A percentile compares a stretch with the other conserved stretches of the same genome.
These are phyloP conservation scores for Talaromyces sp. DNA, from an alignment of 2,329 filamentous ascomycete genomes.

Conservation along the genomic window DNA sequence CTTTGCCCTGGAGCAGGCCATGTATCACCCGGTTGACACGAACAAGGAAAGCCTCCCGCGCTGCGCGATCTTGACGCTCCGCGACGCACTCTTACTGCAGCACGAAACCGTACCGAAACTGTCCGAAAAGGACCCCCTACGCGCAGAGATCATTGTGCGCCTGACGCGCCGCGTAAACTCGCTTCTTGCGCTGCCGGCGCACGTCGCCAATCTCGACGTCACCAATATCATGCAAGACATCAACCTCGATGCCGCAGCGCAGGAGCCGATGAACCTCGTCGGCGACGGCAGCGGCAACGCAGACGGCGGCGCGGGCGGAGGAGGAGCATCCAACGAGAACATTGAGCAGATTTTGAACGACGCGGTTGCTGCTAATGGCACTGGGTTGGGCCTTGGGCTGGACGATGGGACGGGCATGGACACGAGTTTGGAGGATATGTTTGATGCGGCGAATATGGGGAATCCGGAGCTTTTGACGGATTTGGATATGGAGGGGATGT, in stretches of 20 bases:
- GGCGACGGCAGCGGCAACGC: slow-evolving; percentile 9
- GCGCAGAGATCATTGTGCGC: slow-evolving; percentile 41
- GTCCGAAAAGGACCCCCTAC: slow-evolving; percentile 39
- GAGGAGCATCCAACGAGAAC: slow-evolving; percentile 24
- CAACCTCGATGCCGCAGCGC: slow-evolving; percentile 27
- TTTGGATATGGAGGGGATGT: slow-evolving; percentile 43
- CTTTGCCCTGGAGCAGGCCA: slow-evolving; percentile 33
- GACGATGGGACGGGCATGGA: slow-evolving; percentile 26
- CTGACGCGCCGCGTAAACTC: slow-evolving; percentile 41
- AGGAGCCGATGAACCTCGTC: slow-evolving; percentile 30
- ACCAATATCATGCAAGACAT: slow-evolving; percentile 40
- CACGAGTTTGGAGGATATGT: slow-evolving; percentile 39
- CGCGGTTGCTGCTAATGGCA: slow-evolving; percentile 26
- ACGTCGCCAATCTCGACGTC: slow-evolving; percentile 37
- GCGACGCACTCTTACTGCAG: slow-evolving; percentile 34
- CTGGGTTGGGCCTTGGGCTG: slow-evolving; percentile 22
- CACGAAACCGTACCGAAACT: slow-evolving; percentile 36
- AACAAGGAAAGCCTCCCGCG: slow-evolving; percentile 29
- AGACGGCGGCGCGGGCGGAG: background rate
- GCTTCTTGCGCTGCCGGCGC: slow-evolving; percentile 32
- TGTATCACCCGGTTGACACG: slow-evolving; percentile 28
- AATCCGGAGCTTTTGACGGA: slow-evolving; percentile 40
- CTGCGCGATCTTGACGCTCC: slow-evolving; percentile 34
- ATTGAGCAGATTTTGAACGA: slow-evolving; percentile 37
- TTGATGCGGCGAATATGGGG: slow-evolving; percentile 39